Evolutionary conservation across 2,329 filamentous ascomycete species (phyloP).

Genomic region (Fusarium annulatum): DNA sequence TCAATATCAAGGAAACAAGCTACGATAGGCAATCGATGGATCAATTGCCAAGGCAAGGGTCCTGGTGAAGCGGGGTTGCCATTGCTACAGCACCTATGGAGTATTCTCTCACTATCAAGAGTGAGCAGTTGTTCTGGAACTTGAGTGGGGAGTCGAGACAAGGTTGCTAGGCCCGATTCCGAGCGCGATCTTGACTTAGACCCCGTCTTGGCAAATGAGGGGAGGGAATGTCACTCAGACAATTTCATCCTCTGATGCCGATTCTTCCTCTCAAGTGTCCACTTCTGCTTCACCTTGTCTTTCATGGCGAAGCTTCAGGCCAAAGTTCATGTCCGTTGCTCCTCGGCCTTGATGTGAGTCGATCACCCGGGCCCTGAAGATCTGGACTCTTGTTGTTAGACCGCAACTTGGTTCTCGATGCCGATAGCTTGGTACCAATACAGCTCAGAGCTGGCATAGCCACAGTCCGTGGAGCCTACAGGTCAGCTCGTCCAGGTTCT

Average conservation of each 20-base stretch:
- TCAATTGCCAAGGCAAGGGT: slow-evolving; percentile 27
- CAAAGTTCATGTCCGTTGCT: not conserved
- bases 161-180: slow-evolving; percentile 28
- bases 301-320: not conserved
- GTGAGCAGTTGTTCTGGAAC: slow-evolving; percentile 24
- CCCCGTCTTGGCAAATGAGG: slow-evolving; percentile 30
- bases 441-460: slow-evolving; percentile 31
- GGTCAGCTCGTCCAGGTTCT: slow-evolving; percentile 43
- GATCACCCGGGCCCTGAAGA: not conserved
- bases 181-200: slow-evolving; percentile 25
- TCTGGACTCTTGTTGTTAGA: slow-evolving; percentile 9
- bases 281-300: slow-evolving; percentile 3
- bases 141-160: slow-evolving; percentile 30
- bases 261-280: slow-evolving; percentile 5
- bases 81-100: not conserved
- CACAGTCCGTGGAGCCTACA: slow-evolving; percentile 28
- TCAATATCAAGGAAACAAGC: slow-evolving; percentile 25
- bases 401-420: slow-evolving; percentile 15
- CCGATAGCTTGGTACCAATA: slow-evolving; percentile 15
- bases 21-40: slow-evolving; percentile 16
- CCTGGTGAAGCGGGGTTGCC: slow-evolving; percentile 33
- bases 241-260: slow-evolving; percentile 17
- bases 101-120: slow-evolving; percentile 1
- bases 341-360: not conserved
- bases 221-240: slow-evolving; percentile 26